phyloP scores from a whole-genome alignment of 1,284 basidiomycete species.

The Microbotryomycetes sp. region DNA sequence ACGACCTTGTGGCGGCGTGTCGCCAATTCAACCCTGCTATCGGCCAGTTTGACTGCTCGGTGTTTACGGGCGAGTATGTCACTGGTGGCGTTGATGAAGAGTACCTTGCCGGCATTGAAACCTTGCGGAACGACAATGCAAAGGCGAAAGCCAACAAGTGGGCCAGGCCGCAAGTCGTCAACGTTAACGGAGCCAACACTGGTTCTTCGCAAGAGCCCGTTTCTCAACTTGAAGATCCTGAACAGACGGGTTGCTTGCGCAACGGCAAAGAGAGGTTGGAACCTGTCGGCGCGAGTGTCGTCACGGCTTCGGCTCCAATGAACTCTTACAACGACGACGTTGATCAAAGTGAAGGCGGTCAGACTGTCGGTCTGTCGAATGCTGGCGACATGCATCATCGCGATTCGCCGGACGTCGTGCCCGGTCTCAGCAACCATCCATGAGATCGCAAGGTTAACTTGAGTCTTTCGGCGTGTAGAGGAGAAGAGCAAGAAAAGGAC shows the following conservation, averaged over 20 bases:
- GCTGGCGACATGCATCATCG: background rate
- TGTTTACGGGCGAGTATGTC: conserved; percentile 94
- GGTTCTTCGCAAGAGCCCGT: background rate
- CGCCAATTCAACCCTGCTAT: conserved; percentile 77
- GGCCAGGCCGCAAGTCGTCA: conserved; percentile 1
- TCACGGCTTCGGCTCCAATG: conserved; percentile 13
- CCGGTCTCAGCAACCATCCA: background rate
- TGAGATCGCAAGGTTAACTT: background rate
- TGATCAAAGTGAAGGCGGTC: conserved; percentile 7
- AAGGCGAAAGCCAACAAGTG: conserved; percentile 45
- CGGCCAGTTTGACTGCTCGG: conserved; percentile 84
- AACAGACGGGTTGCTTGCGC: background rate
- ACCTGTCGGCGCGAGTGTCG: background rate
- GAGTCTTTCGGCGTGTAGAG: background rate
- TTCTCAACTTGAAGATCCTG: background rate
- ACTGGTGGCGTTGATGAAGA: conserved; percentile 88
- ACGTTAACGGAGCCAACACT: conserved; percentile 1
- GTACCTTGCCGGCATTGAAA: conserved; percentile 73
- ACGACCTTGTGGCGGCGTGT: conserved; percentile 82
- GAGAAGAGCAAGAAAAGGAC: background rate
- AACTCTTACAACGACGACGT: conserved; percentile 11
- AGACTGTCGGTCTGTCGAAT: conserved; percentile 17
- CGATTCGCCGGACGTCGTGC: background rate
- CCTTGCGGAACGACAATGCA: conserved; percentile 72
- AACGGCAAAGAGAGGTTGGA: background rate